Evolutionary conservation across 176 grass and related monocot genomes (phyloP), one percentile per base, ranked within the genome.

Genomic region (Lolium multiflorum): DNA sequence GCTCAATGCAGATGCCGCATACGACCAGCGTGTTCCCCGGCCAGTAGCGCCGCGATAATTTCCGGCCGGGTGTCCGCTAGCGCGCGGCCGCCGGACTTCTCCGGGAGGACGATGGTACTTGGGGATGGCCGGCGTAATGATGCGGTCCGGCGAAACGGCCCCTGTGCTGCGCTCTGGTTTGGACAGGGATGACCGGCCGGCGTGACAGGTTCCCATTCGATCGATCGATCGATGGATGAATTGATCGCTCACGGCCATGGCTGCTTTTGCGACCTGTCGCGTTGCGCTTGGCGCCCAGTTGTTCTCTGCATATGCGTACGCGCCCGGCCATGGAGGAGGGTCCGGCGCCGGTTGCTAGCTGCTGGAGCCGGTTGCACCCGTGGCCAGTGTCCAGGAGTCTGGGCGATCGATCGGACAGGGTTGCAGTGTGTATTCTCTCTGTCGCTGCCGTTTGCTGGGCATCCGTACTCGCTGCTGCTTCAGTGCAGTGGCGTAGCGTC

Each of bases 191-290:
- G 41, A 43, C 41, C 11, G 60, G 31, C 26, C 13, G 24, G 8
- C 18, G 35, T 51, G 78, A 67, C 61, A 52, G 59, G 14, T 21
- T 35, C 11, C 41, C 64, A 31, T 20, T 56, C 81, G 57, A 21
- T 67, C 58, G 20, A 31, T 43, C 59, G 79, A 75, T 26, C n/a
- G 44, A 49, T 15, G 5, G 71, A 28, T 17, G 21, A 15, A 9
- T 25, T 49, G 22, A 9, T 25, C 73, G 22, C 62, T 8, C 77
- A 14, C 18, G 61, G 62, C 16, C 31, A 22, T 24, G 26, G 13
- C 62, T 31, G 78, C 88, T 93, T 93, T 87, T 76, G 86, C 78
- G 65, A 21, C 22, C 10, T 71, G 87, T 94, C 90, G 88, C 47
- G 26, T 79, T 87, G 84, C 90, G 74, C 82, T 94, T 92, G 92